phyloP scores from a whole-genome alignment of 2,329 filamentous ascomycete genomes.

The Sclerotinia borealis region DNA sequence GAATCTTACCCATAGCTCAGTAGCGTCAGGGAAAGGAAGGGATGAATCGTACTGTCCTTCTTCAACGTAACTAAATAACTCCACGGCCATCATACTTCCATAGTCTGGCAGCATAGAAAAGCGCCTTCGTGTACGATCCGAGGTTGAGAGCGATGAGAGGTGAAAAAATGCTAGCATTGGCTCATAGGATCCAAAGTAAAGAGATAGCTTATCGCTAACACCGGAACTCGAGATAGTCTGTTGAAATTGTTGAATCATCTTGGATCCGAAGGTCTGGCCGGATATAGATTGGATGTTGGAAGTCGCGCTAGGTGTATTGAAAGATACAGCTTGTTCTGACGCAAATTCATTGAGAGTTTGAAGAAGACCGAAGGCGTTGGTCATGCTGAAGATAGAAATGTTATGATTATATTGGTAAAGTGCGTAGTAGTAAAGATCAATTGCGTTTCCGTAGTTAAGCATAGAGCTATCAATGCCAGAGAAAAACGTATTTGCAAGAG shows the following conservation, averaged over 20 bases:
- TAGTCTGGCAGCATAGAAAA: slow-evolving; percentile 53
- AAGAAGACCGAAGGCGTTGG: slow-evolving; percentile 39
- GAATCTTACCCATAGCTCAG: slow-evolving; percentile 48
- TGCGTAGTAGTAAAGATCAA: slow-evolving; percentile 55
- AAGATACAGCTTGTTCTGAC: slow-evolving; percentile 56
- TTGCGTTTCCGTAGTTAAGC: slow-evolving; percentile 38
- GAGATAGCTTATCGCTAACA: slow-evolving; percentile 41
- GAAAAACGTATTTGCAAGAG: slow-evolving; percentile 22
- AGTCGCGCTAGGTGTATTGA: slow-evolving; percentile 54
- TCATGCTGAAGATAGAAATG: slow-evolving; percentile 38
- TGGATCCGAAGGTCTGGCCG: slow-evolving; percentile 46
- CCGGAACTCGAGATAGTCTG: slow-evolving; percentile 35
- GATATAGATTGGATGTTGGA: slow-evolving; percentile 37
- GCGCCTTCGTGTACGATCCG: slow-evolving; percentile 39
- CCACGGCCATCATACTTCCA: slow-evolving; percentile 70
- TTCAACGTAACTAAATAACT: slow-evolving; percentile 46
- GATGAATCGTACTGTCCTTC: slow-evolving; percentile 28
- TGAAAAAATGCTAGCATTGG: slow-evolving; percentile 51
- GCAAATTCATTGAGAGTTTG: slow-evolving; percentile 57
- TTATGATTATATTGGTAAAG: slow-evolving; percentile 50
- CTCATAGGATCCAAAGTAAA: slow-evolving; percentile 49
- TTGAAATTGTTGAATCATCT: slow-evolving; percentile 39
- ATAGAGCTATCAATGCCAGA: slow-evolving; percentile 12
- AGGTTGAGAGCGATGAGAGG: slow-evolving; percentile 40
- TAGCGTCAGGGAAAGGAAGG: slow-evolving; percentile 17